phyloP scores from a whole-genome alignment of 768 basidiomycete species.

The Lyophyllum shimeji region DNA sequence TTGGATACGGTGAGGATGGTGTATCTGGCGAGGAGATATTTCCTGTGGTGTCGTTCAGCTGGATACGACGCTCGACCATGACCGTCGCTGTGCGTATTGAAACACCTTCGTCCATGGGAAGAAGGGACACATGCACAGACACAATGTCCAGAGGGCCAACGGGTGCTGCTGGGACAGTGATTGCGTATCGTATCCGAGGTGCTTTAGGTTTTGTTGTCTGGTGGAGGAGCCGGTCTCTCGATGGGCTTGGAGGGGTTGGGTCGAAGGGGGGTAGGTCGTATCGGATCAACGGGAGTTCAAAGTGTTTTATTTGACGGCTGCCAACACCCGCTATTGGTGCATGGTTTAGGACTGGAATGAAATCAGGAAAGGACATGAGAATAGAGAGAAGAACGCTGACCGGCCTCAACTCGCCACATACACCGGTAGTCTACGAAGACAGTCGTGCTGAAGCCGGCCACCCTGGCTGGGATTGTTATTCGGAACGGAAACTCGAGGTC shows the following conservation, averaged over 20 bases:
- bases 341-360: conserved; percentile 62
- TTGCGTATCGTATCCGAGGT: conserved; percentile 57
- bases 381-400: conserved; percentile 38
- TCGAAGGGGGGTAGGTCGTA: conserved; percentile 56
- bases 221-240: conserved; percentile 36
- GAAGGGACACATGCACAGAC: conserved; percentile 60
- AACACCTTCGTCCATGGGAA: conserved; percentile 56
- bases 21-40: conserved; percentile 22
- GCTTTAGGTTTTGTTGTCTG: conserved; percentile 55
- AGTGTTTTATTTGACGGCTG: conserved; percentile 64
- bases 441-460: conserved; percentile 66
- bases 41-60: conserved; percentile 42
- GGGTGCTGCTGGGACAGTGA: conserved; percentile 54
- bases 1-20: conserved; percentile 22
- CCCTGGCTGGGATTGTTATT: conserved; percentile 61
- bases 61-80: conserved; percentile 71
- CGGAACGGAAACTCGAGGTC: conserved; percentile 72
- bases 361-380: conserved; percentile 17
- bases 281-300: conserved; percentile 70
- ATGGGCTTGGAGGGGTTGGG: conserved; percentile 34
- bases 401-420: conserved; percentile 83
- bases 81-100: conserved; percentile 63
- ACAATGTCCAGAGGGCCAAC: conserved; percentile 75
- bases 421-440: conserved; percentile 77
- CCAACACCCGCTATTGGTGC: conserved; percentile 65